Base-by-base conservation (phyloP, 768 basidiomycete species). In the Candolleomyces aberdarensis region DNA sequence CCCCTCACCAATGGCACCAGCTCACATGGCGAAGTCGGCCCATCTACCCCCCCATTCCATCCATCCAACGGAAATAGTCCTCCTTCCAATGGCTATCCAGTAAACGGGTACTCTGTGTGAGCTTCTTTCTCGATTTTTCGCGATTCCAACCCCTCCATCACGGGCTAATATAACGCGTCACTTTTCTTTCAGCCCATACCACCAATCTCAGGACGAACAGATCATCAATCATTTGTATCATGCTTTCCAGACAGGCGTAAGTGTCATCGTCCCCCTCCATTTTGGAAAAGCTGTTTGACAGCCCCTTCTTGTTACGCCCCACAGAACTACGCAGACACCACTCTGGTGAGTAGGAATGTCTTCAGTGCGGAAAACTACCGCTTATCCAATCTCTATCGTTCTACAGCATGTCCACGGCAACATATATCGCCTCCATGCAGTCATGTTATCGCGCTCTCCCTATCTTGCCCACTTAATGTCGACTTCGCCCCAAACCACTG, bases 381-480 rank as follows among this genome's bases (percentile, higher is more conserved):
- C 40, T 49, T 56, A 62, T 51, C 41, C 51, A 56, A 55, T 54
- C 41, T 56, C 59, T 61, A 40, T 56, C 57, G 62, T 32, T 54
- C 61, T 61, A 43, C 68, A 92, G 88, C 89, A 89, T 76, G 85
- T 89, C 59, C 84, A 86, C 69, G 85, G 88, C 79, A 84, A 84
- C 73, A 78, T 80, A 62, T 93, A 92, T 73, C 84, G 85, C 58
- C 83, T 93, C 40, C 91, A 94, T 76, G 85, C 88, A 64, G 89
- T 96, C 73, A 88, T 95, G 65, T 80, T 96, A 63, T 91, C 92
- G 62, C 88, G 89, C 57, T 94, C 93, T 36, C 93, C 94, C 41
- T 91, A 86, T 75, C 84, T 96, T 69, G 91, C 89, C 44, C 92
- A 94, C 72, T 80, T 93, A 65, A 92, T 96, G 88, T 89, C 88